Conservation (phyloP, 2,329 filamentous ascomycete species). For the Stachybotrys echinatus region DNA sequence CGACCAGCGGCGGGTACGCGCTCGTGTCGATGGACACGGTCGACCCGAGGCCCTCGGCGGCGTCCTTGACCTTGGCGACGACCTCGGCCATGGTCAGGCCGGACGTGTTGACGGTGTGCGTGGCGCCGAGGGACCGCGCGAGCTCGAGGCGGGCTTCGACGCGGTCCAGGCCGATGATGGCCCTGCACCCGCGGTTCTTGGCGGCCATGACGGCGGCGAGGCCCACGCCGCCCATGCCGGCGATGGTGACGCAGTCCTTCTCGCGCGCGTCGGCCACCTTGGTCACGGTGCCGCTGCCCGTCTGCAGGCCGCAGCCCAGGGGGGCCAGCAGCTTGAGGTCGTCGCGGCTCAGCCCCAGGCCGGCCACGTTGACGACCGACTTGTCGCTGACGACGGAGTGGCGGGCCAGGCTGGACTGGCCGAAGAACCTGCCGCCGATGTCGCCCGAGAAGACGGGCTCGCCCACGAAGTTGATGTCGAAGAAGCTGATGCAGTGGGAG, state of each 20-base stretch:
- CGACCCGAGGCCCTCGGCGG: conserved; percentile 39
- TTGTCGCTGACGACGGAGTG: conserved; percentile 23
- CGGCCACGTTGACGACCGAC: conserved; percentile 21
- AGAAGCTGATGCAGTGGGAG: conserved; percentile 43
- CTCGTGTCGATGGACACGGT: conserved; percentile 45
- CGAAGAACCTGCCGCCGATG: conserved; percentile 22
- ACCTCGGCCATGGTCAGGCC: conserved; percentile 15
- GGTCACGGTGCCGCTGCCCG: conserved; percentile 27
- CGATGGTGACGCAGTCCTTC: conserved; percentile 21
- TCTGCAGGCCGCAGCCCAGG: conserved; percentile 30
- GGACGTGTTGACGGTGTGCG: conserved; percentile 20
- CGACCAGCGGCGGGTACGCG: conserved; percentile 32
- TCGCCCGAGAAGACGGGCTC: conserved; percentile 11
- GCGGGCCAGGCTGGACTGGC: conserved; percentile 25
- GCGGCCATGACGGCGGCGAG: conserved; percentile 28
- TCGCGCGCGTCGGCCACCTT: conserved; percentile 19
- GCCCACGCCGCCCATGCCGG: conserved; percentile 28
- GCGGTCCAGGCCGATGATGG: conserved; percentile 24
- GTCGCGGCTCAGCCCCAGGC: conserved; percentile 10
- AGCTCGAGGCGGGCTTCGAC: conserved; percentile 17
- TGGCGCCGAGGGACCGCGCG: conserved; percentile 25
- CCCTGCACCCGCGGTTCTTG: conserved; percentile 16
- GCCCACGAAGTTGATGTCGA: conserved; percentile 39
- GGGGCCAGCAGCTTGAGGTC: conserved; percentile 25
- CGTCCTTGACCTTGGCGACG: conserved; percentile 21